phyloP scores from a whole-genome alignment of 768 basidiomycete genomes.

The Kondoa malvinella region DNA sequence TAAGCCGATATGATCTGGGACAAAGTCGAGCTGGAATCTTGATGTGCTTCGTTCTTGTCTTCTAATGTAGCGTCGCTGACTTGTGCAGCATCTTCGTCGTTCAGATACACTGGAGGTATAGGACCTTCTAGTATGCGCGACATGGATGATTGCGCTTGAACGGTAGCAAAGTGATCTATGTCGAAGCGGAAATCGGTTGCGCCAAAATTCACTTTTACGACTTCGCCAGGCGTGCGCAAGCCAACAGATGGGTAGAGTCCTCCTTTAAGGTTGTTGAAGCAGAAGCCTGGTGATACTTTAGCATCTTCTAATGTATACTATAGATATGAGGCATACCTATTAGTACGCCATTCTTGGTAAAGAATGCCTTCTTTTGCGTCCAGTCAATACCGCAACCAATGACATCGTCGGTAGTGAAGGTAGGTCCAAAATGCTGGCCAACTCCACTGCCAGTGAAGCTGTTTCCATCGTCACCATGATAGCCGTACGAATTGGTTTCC shows the following conservation, averaged over 20 bases:
- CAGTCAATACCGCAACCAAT: constrained; percentile 91
- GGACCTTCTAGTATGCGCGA: not conserved
- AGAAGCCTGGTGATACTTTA: not conserved
- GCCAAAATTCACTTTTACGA: constrained; percentile 73
- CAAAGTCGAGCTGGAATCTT: not conserved
- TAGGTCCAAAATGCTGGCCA: constrained; percentile 54
- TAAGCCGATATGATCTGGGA: not conserved
- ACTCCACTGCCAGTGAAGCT: constrained; percentile 52
- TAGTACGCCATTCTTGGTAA: constrained; percentile 62
- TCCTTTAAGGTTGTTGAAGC: not conserved
- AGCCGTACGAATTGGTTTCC: constrained; percentile 76
- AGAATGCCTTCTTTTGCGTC: constrained; percentile 49
- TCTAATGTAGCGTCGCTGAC: not conserved
- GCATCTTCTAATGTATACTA: not conserved
- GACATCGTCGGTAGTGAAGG: constrained; percentile 65
- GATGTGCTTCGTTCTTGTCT: too few species aligned
- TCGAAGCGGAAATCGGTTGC: constrained; percentile 71
- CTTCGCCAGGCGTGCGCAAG: constrained; percentile 60
- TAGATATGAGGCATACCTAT: constrained; percentile 22
- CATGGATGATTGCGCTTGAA: not conserved
- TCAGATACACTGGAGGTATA: not conserved
- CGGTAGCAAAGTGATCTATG: constrained; percentile 54
- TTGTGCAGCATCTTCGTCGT: not conserved
- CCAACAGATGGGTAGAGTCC: constrained; percentile 74
- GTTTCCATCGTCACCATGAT: constrained; percentile 75